Percentiles rank a stretch among this genome's conserved stretches.
phyloP scores from a whole-genome alignment of 2,329 filamentous ascomycete species.

The Phialophora chinensis region DNA sequence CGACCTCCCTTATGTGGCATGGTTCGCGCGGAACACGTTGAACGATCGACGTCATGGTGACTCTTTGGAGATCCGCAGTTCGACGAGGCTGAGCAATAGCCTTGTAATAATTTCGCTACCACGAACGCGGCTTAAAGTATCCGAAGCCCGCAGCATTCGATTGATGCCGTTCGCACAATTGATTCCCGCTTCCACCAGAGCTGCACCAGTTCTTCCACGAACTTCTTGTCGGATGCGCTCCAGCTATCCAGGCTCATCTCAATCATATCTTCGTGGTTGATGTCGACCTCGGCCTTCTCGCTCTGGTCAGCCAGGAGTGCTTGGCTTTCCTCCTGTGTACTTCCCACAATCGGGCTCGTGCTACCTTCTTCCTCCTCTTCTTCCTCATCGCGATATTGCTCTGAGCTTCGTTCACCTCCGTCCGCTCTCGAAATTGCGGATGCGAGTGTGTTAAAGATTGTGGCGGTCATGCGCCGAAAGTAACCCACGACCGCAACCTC shows the following conservation, averaged over 20 bases:
- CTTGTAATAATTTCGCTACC: neutral
- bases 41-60: slow-evolving; percentile 11
- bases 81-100: slow-evolving; percentile 3
- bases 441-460: slow-evolving; percentile 52
- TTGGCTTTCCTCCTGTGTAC: slow-evolving; percentile 36
- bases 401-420: slow-evolving; percentile 34
- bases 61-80: neutral
- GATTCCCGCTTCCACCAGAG: slow-evolving; percentile 55
- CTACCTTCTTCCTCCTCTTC: slow-evolving; percentile 29
- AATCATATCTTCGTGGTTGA: slow-evolving; percentile 53
- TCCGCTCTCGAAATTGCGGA: slow-evolving; percentile 53
- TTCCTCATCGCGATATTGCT: slow-evolving; percentile 34
- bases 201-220: slow-evolving; percentile 53
- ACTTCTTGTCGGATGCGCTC: slow-evolving; percentile 54
- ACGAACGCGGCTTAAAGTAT: slow-evolving; percentile 43
- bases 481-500: slow-evolving; percentile 58
- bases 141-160: slow-evolving; percentile 56
- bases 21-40: slow-evolving; percentile 6
- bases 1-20: neutral
- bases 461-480: slow-evolving; percentile 55
- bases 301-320: slow-evolving; percentile 35
- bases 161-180: slow-evolving; percentile 50
- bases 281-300: slow-evolving; percentile 43
- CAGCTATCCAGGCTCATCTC: slow-evolving; percentile 58
- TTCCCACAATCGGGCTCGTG: slow-evolving; percentile 21